These are phyloP conservation scores for Nemania sp. DNA, from an alignment of 2,329 filamentous ascomycete species.

Conservation along the genomic window DNA sequence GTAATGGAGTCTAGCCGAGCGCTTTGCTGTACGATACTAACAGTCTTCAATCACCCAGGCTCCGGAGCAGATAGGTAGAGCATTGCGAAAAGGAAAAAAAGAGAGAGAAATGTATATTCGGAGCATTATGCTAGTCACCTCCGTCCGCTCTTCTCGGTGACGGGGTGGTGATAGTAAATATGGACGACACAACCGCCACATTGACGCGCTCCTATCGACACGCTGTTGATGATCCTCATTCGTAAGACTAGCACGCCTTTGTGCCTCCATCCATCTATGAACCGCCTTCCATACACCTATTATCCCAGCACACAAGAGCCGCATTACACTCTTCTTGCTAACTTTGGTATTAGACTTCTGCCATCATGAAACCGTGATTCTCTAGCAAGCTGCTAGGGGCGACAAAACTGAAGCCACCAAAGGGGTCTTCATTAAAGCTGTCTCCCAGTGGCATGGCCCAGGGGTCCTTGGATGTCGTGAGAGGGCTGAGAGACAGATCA, in stretches of 20 bases:
- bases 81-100: neutral
- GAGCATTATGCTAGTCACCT: too few relatives aligned
- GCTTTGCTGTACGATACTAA: neutral
- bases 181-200: neutral
- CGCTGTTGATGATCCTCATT: neutral
- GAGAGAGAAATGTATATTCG: neutral
- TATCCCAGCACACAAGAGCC: too few relatives aligned
- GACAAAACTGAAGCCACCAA: conserved; percentile 68
- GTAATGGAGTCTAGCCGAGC: neutral
- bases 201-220: neutral
- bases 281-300: too few relatives aligned
- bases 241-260: conserved; percentile 2
- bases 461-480: conserved; percentile 52
- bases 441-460: conserved; percentile 44
- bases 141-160: too few relatives aligned
- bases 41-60: neutral
- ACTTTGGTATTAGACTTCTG: conserved; percentile 17
- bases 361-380: conserved; percentile 46
- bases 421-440: conserved; percentile 56
- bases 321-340: neutral
- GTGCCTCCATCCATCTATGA: neutral
- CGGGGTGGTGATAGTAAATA: neutral
- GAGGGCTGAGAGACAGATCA: conserved; percentile 76
- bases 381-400: conserved; percentile 61
- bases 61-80: neutral